These are phyloP conservation scores for Kondoa subrosea DNA, from an alignment of 768 basidiomycete species.

Conservation along the genomic window DNA sequence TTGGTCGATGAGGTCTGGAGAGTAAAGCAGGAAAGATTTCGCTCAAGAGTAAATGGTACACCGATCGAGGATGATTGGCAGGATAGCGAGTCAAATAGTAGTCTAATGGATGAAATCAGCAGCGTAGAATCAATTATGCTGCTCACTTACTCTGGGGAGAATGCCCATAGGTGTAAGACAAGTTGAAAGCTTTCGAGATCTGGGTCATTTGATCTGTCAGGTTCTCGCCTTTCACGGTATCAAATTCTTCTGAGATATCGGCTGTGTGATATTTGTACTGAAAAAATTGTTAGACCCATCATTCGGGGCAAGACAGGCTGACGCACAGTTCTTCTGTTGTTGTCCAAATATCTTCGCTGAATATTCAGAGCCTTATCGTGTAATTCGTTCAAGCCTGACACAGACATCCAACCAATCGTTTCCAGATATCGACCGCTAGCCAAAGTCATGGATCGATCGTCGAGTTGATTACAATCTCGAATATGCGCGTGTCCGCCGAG, in stretches of 20 bases:
- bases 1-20: slow-evolving; percentile 33
- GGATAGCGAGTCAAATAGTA: slow-evolving; percentile 48
- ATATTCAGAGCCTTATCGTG: slow-evolving; percentile 1
- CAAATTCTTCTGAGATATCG: slow-evolving; percentile 42
- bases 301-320: not conserved
- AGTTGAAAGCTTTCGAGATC: slow-evolving; percentile 46
- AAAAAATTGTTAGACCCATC: not conserved
- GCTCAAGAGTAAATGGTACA: slow-evolving; percentile 30
- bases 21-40: slow-evolving; percentile 45
- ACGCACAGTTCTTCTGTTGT: slow-evolving; percentile 54
- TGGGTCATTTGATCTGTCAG: slow-evolving; percentile 45
- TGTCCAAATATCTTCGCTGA: slow-evolving; percentile 53
- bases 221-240: slow-evolving; percentile 41
- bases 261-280: slow-evolving; percentile 49
- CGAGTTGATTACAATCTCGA: slow-evolving; percentile 57
- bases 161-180: slow-evolving; percentile 48
- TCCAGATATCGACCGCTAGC: slow-evolving; percentile 86
- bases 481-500: slow-evolving; percentile 46
- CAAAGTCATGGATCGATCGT: slow-evolving; percentile 58
- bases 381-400: slow-evolving; percentile 19
- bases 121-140: not conserved
- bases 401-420: slow-evolving; percentile 57
- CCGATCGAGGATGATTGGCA: slow-evolving; percentile 23
- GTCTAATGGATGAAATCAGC: slow-evolving; percentile 5
- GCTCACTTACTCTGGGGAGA: slow-evolving; percentile 41